These are phyloP conservation scores for Trichoderma simmonsii DNA, from an alignment of 2,329 filamentous ascomycete genomes.

Conservation along the genomic window DNA sequence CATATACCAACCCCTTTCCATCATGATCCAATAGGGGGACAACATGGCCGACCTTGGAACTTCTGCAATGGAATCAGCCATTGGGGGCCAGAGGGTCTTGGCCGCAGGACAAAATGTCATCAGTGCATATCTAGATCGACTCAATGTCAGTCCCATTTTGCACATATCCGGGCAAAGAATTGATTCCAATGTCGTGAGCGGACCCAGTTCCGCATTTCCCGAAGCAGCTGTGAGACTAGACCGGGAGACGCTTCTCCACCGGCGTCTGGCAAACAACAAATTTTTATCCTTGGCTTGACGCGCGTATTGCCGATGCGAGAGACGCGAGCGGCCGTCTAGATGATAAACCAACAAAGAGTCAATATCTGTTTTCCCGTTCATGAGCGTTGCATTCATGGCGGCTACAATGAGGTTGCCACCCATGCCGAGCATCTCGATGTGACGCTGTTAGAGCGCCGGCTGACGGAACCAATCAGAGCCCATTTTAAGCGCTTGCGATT, in stretches of 20 bases:
- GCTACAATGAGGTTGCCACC: slow-evolving; percentile 19
- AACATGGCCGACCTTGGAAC: slow-evolving; percentile 17
- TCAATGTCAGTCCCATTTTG: neutral
- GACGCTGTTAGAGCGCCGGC: slow-evolving; percentile 23
- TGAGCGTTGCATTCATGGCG: slow-evolving; percentile 3
- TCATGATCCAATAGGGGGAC: neutral
- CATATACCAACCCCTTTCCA: neutral
- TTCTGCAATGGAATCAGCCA: slow-evolving; percentile 10
- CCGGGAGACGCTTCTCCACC: neutral
- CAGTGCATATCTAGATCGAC: slow-evolving; percentile 7
- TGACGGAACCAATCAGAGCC: slow-evolving; percentile 26
- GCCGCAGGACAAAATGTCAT: slow-evolving; percentile 22
- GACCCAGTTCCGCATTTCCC: neutral
- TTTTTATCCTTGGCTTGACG: slow-evolving; percentile 1
- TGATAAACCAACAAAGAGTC: neutral
- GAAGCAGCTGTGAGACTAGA: neutral
- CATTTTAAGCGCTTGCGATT: slow-evolving; percentile 31
- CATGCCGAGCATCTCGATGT: slow-evolving; percentile 22
- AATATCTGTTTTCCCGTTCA: neutral
- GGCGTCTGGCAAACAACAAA: neutral
- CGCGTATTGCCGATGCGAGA: slow-evolving; percentile 2
- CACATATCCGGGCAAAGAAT: neutral
- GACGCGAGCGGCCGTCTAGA: neutral
- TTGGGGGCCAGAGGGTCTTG: slow-evolving; percentile 12
- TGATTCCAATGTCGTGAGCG: neutral